Percentiles rank a stretch among this genome's conserved stretches.
These are phyloP conservation scores for Aspergillus nomiae DNA, from an alignment of 2,329 filamentous ascomycete genomes.

Conservation along the genomic window DNA sequence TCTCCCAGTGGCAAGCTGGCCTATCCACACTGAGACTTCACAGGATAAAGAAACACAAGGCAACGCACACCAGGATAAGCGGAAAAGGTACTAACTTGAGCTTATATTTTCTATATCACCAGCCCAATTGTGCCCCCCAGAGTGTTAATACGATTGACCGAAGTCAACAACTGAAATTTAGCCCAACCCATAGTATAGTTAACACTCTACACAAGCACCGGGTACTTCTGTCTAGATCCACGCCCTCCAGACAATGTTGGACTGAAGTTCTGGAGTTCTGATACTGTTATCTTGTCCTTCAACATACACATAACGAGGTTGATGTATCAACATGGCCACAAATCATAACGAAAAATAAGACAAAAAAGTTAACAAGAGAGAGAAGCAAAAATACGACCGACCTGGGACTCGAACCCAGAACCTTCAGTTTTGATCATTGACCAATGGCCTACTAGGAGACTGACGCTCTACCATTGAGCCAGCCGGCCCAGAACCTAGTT, in stretches of 20 bases:
- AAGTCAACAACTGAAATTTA: background rate
- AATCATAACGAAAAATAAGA: too few relatives aligned
- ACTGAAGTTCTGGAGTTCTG: background rate
- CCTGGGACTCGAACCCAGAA: constrained; percentile 3
- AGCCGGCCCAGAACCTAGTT: background rate
- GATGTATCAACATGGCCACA: background rate
- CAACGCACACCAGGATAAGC: background rate
- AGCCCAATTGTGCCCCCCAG: background rate
- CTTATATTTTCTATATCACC: too few relatives aligned
- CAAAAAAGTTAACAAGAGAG: too few relatives aligned
- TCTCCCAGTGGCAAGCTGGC: background rate
- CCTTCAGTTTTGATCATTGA: background rate
- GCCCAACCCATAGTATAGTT: background rate
- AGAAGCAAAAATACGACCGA: background rate
- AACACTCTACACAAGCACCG: background rate
- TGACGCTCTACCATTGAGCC: constrained; percentile 2
- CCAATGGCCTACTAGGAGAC: background rate
- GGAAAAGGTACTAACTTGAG: background rate
- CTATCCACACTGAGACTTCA: background rate
- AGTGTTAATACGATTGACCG: too few relatives aligned
- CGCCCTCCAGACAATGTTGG: background rate
- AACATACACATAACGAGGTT: too few relatives aligned
- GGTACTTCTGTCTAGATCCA: background rate
- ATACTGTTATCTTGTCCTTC: too few relatives aligned
- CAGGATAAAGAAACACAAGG: background rate